phyloP scores from a whole-genome alignment of 225 moss, liverwort and hornwort species.

The Pseudisothecium myosuroides region DNA sequence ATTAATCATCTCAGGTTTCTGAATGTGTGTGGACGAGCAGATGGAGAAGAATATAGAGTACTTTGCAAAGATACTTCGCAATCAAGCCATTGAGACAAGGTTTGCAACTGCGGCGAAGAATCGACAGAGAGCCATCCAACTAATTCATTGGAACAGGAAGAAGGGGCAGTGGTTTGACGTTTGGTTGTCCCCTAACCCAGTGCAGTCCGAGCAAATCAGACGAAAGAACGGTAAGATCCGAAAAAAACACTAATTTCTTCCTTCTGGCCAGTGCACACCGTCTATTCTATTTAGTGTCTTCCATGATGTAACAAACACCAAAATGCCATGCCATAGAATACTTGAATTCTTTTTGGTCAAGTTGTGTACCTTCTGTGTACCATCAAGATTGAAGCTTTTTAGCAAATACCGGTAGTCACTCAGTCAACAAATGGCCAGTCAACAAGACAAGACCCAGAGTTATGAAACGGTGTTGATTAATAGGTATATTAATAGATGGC shows the following conservation, averaged over 20 bases:
- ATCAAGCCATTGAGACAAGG: background rate
- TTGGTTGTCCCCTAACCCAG: constrained; percentile 11
- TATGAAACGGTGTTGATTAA: background rate
- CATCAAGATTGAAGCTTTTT: background rate
- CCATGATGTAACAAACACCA: background rate
- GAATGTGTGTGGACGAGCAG: background rate
- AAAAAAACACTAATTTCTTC: background rate
- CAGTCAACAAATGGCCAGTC: background rate
- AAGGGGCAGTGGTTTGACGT: constrained; percentile 37
- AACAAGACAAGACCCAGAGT: background rate
- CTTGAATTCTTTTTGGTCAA: no score
- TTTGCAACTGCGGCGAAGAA: constrained; percentile 11
- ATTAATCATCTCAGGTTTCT: background rate
- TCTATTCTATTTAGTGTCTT: background rate
- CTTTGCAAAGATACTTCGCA: constrained; percentile 22
- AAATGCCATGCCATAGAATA: background rate
- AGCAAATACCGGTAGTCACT: background rate
- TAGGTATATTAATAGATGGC: background rate
- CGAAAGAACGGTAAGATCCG: constrained; percentile 11
- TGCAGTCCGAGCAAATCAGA: constrained; percentile 4
- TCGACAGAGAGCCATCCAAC: constrained; percentile 24
- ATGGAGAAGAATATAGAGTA: constrained; percentile 36
- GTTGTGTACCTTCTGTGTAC: background rate
- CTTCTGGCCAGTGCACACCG: background rate
- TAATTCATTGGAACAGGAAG: constrained; percentile 27